Evolutionary conservation across 1,139 yeast genomes (phyloP), one percentile per base, ranked within the genome.

Genomic region (Zygoascus meyerae): DNA sequence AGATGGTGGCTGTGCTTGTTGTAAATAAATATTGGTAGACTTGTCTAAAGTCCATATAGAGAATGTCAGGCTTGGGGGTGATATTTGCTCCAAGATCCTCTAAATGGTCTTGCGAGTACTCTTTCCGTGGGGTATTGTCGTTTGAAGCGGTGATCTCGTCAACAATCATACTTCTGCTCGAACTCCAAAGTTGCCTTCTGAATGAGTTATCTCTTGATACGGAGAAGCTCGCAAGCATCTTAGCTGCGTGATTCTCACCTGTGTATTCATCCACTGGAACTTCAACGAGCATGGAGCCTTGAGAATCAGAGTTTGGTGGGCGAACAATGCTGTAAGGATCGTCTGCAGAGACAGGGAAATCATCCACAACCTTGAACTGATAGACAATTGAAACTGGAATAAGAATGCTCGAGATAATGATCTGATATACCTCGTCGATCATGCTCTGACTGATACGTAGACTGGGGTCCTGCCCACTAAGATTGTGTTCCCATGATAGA

Each of bases 401-500:
- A 1, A 66, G 52, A 50, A 69, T 73, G 0, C 83, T 77, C 48
- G 70, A 65, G 0, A 77, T 48, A 12, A 70, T 49, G 21, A 77
- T 72, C 30, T 65, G 49, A 44, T 62, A 67, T 3, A 58, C 51
- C 3, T 56, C 58, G 12, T 58, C 60, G 40, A 64, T 35, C 11
- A 55, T 56, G 5, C 53, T 43, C 1, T 73, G 64, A 1, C 67
- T 52, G 40, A 84, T 52, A 49, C 65, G 68, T 50, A 81, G 56
- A 0, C 89, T 74, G 1, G 78, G 75, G 55, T 86, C 95, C 0
- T 60, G 50, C 9, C 75, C 72, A 40, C 73, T 72, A 40, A 83
- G 64, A 51, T 68, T 75, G 62, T 86, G 95, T 50, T 81, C 82
- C 87, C 90, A 83, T 0, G 89, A 75, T 2, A 86, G 57, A 7